Conservation (phyloP, 1,139 yeast species). For the Kodamaea ohmeri region DNA sequence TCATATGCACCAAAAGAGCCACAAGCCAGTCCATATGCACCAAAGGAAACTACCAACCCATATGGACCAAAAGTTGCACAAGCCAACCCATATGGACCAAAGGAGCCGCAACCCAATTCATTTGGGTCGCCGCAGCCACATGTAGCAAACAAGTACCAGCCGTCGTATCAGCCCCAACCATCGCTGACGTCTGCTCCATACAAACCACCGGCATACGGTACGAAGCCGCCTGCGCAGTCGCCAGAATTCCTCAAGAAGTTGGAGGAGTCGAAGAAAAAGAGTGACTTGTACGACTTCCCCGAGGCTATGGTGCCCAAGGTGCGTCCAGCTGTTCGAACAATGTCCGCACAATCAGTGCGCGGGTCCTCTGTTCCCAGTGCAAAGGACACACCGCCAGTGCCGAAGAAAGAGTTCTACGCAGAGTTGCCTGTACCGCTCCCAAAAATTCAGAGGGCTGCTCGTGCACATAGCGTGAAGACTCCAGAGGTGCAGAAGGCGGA, state of each 20-base stretch:
- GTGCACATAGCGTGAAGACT: conserved; percentile 24
- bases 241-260: conserved; percentile 17
- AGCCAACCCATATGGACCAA: no score
- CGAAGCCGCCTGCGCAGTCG: conserved; percentile 2
- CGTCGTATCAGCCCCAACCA: background rate
- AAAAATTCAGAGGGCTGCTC: conserved; percentile 26
- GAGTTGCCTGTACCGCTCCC: conserved; percentile 46
- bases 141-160: conserved; percentile 3
- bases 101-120: no score
- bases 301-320: conserved; percentile 48
- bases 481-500: background rate
- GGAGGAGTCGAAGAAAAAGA: conserved; percentile 49
- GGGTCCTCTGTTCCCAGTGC: conserved; percentile 19
- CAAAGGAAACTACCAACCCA: no score
- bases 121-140: conserved; percentile 1
- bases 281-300: conserved; percentile 82
- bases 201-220: background rate
- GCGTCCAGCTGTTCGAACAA: conserved; percentile 35
- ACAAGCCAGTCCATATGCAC: no score
- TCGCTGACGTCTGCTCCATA: background rate
- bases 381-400: conserved; percentile 1
- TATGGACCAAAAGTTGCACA: no score
- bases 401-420: conserved; percentile 42
- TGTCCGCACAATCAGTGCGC: conserved; percentile 9
- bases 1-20: no score